phyloP scores from a whole-genome alignment of 2,329 filamentous ascomycete genomes.

The Epichloe scottii region DNA sequence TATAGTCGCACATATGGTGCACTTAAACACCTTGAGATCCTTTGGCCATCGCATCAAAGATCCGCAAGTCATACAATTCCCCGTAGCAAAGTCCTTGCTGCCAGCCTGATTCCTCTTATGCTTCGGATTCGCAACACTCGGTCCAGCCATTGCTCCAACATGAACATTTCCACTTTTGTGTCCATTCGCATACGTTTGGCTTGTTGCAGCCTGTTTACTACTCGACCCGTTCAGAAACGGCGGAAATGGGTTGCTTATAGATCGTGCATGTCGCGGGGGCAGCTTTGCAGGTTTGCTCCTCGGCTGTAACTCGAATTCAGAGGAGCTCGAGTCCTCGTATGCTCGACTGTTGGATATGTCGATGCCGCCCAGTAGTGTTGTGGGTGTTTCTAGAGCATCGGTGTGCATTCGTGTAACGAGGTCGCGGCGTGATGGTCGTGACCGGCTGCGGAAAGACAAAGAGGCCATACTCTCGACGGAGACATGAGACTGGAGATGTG shows the following conservation, averaged over 20 bases:
- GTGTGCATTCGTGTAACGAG: conserved; percentile 25
- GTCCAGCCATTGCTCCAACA: conserved; percentile 10
- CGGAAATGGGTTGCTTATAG: conserved; percentile 70
- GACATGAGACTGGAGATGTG: background rate
- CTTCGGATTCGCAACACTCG: conserved; percentile 10
- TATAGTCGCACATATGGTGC: conserved; percentile 71
- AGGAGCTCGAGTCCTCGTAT: conserved; percentile 30
- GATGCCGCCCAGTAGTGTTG: conserved; percentile 15
- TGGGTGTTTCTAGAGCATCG: conserved; percentile 21
- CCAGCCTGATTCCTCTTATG: conserved; percentile 21
- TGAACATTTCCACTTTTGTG: conserved; percentile 19
- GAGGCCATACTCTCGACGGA: conserved; percentile 18
- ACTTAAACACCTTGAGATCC: conserved; percentile 62
- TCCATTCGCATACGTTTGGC: conserved; percentile 19
- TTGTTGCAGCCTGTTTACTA: conserved; percentile 34
- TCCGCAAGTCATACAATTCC: conserved; percentile 77
- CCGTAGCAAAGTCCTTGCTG: conserved; percentile 49
- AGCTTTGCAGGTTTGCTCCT: conserved; percentile 11
- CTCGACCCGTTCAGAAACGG: conserved; percentile 52
- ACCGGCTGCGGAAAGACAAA: conserved; percentile 17
- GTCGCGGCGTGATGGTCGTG: conserved; percentile 17
- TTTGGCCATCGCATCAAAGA: conserved; percentile 69
- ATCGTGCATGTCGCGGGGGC: conserved; percentile 30
- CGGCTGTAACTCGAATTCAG: conserved; percentile 28
- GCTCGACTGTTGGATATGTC: conserved; percentile 17